A percentile compares a stretch with the other conserved stretches of the same genome.
These are phyloP conservation scores for Colletotrichum spaethianum DNA, from an alignment of 2,329 filamentous ascomycete species.

Conservation along the genomic window DNA sequence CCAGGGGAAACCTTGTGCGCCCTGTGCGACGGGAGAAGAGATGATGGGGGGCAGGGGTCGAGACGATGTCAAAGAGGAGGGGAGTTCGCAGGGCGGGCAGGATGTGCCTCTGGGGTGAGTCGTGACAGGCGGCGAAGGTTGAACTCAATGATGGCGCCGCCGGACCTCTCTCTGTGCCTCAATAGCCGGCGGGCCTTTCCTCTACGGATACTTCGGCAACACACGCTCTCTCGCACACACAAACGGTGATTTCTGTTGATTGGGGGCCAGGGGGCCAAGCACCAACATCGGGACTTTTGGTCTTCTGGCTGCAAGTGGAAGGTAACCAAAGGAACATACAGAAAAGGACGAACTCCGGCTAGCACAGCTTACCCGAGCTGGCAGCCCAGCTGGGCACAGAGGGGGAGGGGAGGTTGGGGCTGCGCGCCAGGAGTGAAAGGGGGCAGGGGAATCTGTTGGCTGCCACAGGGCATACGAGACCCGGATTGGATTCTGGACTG, in stretches of 20 bases:
- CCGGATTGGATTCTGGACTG: neutral
- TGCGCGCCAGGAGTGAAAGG: slow-evolving; percentile 3
- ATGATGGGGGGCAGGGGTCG: slow-evolving; percentile 31
- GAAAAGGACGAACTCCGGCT: slow-evolving; percentile 7
- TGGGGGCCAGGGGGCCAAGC: neutral
- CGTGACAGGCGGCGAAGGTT: neutral
- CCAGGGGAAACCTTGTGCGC: slow-evolving; percentile 28
- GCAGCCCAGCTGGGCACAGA: neutral
- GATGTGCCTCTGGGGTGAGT: neutral
- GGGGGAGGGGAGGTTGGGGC: too few relatives aligned
- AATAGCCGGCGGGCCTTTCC: slow-evolving; percentile 7
- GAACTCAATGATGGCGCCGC: slow-evolving; percentile 9
- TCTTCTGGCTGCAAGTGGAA: slow-evolving; percentile 9
- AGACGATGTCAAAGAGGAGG: neutral
- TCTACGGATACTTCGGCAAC: slow-evolving; percentile 15
- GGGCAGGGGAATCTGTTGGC: slow-evolving; percentile 22
- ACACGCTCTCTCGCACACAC: neutral
- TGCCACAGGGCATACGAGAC: neutral
- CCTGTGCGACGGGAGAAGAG: slow-evolving; percentile 34
- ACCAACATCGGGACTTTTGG: slow-evolving; percentile 14
- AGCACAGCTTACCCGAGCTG: slow-evolving; percentile 8
- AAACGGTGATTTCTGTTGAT: neutral
- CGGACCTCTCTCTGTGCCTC: slow-evolving; percentile 5
- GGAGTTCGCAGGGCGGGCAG: slow-evolving; percentile 15
- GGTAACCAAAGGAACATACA: neutral